Conservation (phyloP, 75 land plant genomes). For the Pinus taeda region DNA sequence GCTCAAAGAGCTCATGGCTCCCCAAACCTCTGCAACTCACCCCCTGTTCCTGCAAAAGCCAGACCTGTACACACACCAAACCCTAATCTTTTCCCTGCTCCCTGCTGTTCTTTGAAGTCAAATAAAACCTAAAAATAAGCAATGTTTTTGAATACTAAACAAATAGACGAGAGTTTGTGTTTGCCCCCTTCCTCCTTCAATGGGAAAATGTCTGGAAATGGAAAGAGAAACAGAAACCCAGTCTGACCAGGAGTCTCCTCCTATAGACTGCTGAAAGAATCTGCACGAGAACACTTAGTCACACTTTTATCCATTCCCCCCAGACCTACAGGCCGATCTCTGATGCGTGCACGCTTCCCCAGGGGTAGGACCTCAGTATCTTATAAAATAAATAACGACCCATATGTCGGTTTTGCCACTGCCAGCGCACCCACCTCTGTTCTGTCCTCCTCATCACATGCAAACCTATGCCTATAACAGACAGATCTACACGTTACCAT, state of each 20-base stretch:
- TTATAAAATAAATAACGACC: not conserved
- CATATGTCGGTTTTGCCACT: not conserved
- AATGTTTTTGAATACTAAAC: not conserved
- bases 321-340: not conserved
- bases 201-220: not conserved
- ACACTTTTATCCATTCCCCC: not conserved
- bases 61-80: not conserved
- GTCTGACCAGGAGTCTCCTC: not conserved
- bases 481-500: not conserved
- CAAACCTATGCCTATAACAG: not conserved
- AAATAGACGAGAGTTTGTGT: not conserved
- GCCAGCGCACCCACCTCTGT: conserved; percentile 6
- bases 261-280: conserved; percentile 4
- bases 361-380: not conserved
- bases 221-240: not conserved
- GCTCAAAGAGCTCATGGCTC: conserved; percentile 45
- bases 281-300: not conserved
- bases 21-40: conserved; percentile 52
- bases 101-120: too few species aligned
- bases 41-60: not conserved
- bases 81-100: not conserved
- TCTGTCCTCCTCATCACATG: not conserved
- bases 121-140: not conserved
- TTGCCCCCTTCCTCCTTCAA: not conserved
- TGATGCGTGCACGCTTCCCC: conserved; percentile 7